Evolutionary conservation across 2,329 filamentous ascomycete genomes (phyloP), one percentile per base, ranked within the genome.

Genomic region (Aspergillus ustus): DNA sequence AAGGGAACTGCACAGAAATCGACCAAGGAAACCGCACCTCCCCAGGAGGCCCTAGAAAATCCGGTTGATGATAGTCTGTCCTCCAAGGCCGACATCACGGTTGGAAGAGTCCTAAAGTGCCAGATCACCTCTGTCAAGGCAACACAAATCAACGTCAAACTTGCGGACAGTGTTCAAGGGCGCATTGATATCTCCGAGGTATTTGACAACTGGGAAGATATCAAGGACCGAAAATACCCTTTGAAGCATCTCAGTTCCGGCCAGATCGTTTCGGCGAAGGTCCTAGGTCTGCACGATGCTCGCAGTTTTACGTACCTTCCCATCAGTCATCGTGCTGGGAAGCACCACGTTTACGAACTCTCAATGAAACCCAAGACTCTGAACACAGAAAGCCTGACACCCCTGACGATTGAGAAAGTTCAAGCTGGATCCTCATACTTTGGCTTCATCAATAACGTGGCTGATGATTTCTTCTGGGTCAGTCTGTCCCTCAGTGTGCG

Each of bases 371-470:
- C 87, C 37, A 90, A 86, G 56, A 80, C 82, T 60, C 71, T 84
- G 44, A 67, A 81, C 49, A 75, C 80, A n/a, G 75, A 73, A 60
- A 85, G 90, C 61, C 75, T 89, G 45, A 83, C 88, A 57, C 80
- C 89, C 1, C 80, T 97, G 50, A 87, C 87, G 7, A 80, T 97
- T 34, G 88, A 91, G 28, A 86, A 91, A 62, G 80, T 99, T 64
- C 83, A 89, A 69, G 80, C 87, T 54, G 93, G 90, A 19, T 89
- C 90, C 19, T 86, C 84, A 2, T 88, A 91, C 77, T 77, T 96
- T 54, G 93, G 90, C 1, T 98, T 94, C 72, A 87, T 99, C 73
- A 99, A 98, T 82, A 98, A 97, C 72, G 83, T 94, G 63, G 86
- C 86, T 22, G 85, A 91, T 29, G 88, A 91, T 66, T 91, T 86